Percentiles rank a stretch among this genome's conserved stretches.
These are phyloP conservation scores for Blastobotrys apis DNA, from an alignment of 1,139 yeast species.

Conservation along the genomic window DNA sequence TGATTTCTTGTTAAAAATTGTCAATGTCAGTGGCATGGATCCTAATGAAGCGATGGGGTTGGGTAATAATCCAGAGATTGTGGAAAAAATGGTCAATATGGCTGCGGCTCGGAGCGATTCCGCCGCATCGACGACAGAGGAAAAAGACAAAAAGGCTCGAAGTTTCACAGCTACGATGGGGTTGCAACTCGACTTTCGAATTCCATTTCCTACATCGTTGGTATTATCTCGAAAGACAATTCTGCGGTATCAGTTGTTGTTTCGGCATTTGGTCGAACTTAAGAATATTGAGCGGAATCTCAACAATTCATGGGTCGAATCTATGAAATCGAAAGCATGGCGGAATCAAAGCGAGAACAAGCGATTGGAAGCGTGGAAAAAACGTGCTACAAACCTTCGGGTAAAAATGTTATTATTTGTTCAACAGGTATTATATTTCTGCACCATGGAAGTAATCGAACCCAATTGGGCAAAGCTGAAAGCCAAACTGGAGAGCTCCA, in stretches of 20 bases:
- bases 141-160: conserved; percentile 15
- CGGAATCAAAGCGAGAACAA: conserved; percentile 42
- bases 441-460: conserved; percentile 60
- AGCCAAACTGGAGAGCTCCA: conserved; percentile 28
- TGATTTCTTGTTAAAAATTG: conserved; percentile 59
- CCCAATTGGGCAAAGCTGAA: conserved; percentile 48
- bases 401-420: conserved; percentile 59
- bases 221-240: conserved; percentile 66
- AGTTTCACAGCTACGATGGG: conserved; percentile 46
- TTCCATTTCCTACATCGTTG: conserved; percentile 85
- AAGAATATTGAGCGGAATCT: conserved; percentile 59
- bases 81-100: conserved; percentile 14
- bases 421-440: conserved; percentile 52
- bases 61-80: conserved; percentile 13
- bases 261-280: conserved; percentile 63
- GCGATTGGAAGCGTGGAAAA: conserved; percentile 52
- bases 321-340: conserved; percentile 68
- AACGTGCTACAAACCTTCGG: conserved; percentile 54
- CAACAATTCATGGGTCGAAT: conserved; percentile 69
- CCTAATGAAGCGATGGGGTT: conserved; percentile 34
- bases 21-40: conserved; percentile 61
- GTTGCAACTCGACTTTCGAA: conserved; percentile 58
- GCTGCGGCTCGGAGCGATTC: conserved; percentile 15
- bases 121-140: conserved; percentile 11
- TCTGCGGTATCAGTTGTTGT: conserved; percentile 74